Evolutionary conservation across 1,284 basidiomycete genomes (phyloP).

Genomic region (Sutorius eximius): DNA sequence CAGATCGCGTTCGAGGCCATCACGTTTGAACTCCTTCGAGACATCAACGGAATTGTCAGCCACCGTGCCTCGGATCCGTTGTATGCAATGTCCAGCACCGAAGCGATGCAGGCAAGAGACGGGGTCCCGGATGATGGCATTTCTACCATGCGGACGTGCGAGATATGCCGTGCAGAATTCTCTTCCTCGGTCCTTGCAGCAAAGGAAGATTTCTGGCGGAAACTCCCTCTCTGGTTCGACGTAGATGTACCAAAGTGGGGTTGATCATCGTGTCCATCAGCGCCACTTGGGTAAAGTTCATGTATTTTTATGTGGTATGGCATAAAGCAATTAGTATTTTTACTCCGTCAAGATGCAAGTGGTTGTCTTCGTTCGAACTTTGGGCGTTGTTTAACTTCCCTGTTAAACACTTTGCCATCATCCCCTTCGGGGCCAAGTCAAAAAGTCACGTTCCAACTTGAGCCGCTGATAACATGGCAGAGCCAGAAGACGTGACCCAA

Average conservation of each 20-base stretch:
- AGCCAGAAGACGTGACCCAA: neutral
- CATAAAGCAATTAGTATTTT: neutral
- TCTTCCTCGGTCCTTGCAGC: constrained; percentile 52
- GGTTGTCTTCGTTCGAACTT: neutral
- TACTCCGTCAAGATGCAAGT: neutral
- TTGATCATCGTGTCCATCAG: constrained; percentile 25
- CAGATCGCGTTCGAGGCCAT: constrained; percentile 69
- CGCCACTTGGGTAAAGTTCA: neutral
- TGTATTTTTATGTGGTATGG: constrained; percentile 20
- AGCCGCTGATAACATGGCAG: constrained; percentile 1
- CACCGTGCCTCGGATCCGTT: constrained; percentile 68
- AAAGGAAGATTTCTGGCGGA: constrained; percentile 62
- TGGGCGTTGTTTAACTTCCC: neutral
- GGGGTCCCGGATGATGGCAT: constrained; percentile 44
- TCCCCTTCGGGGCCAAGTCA: neutral
- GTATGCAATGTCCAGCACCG: constrained; percentile 63
- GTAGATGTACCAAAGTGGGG: constrained; percentile 54
- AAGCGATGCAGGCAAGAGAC: constrained; percentile 59
- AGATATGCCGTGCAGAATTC: constrained; percentile 62
- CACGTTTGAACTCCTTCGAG: constrained; percentile 67
- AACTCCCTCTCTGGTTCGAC: constrained; percentile 65
- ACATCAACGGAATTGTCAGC: constrained; percentile 65
- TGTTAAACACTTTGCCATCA: neutral
- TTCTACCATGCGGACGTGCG: constrained; percentile 56
- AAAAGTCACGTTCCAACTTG: neutral